These are phyloP conservation scores for Corrigiola litoralis DNA, from an alignment of 179 eudicot species.

Conservation along the genomic window DNA sequence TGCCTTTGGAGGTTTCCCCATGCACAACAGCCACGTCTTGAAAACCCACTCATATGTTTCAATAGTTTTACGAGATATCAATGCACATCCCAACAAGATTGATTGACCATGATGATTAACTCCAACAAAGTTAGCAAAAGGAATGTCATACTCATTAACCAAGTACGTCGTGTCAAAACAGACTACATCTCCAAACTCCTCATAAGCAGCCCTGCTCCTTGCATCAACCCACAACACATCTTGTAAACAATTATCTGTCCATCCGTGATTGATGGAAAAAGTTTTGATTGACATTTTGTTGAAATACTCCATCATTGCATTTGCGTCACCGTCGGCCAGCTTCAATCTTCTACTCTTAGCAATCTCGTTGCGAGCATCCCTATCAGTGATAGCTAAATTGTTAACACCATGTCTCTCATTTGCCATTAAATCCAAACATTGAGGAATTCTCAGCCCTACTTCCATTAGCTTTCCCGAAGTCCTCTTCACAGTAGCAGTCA, in stretches of 20 bases:
- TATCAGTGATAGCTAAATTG: neutral
- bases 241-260: slow-evolving; percentile 19
- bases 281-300: neutral
- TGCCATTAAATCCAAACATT: neutral
- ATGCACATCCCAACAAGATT: slow-evolving; percentile 21
- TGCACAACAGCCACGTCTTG: slow-evolving; percentile 16
- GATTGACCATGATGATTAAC: slow-evolving; percentile 32
- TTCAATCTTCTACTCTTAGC: neutral
- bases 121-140: slow-evolving; percentile 25
- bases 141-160: slow-evolving; percentile 15
- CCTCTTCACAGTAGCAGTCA: neutral
- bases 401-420: neutral
- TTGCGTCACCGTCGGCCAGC: neutral
- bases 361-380: neutral
- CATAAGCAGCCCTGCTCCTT: slow-evolving; percentile 28
- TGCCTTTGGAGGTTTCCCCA: slow-evolving; percentile 24
- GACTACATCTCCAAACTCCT: slow-evolving; percentile 32
- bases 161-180: slow-evolving; percentile 28
- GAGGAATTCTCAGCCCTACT: neutral
- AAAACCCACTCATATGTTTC: slow-evolving; percentile 27
- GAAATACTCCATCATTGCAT: neutral
- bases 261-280: neutral
- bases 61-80: slow-evolving; percentile 19
- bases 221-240: slow-evolving; percentile 37
- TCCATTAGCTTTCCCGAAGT: neutral